Conservation (phyloP, 208 protist genomes). For the Leptomonas pyrrhocoris region DNA sequence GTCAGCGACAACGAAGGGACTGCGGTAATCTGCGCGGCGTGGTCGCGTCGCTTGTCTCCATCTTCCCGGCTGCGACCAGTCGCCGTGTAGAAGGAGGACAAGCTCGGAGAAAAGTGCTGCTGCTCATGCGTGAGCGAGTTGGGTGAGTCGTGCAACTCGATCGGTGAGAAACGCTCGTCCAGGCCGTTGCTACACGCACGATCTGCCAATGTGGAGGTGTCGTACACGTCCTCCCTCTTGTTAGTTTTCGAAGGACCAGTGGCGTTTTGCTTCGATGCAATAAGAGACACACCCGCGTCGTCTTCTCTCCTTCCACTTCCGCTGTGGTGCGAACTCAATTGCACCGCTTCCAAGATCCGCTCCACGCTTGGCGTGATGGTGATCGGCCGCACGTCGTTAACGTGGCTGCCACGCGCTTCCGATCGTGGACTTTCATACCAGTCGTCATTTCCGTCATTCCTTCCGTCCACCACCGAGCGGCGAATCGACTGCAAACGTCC, state of each 20-base stretch:
- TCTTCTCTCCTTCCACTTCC: neutral
- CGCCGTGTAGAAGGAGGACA: slow-evolving; percentile 23
- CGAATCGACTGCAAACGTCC: no score
- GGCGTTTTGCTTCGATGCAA: neutral
- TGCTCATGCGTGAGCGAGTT: neutral
- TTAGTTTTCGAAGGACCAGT: neutral
- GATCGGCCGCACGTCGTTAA: neutral
- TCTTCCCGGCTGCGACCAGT: neutral
- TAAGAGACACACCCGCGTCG: neutral
- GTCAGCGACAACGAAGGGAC: neutral
- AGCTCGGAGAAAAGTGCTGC: neutral
- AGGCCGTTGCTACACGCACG: slow-evolving; percentile 2
- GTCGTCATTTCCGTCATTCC: neutral
- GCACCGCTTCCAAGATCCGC: slow-evolving; percentile 11
- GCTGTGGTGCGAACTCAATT: neutral
- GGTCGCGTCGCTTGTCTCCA: neutral
- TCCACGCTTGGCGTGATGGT: slow-evolving; percentile 18
- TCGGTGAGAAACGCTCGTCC: slow-evolving; percentile 3
- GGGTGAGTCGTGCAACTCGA: neutral
- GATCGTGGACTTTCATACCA: neutral
- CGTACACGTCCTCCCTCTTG: neutral
- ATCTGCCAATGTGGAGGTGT: neutral
- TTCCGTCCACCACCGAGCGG: no score
- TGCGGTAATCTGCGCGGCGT: neutral
- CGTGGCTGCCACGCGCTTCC: neutral